phyloP scores from a whole-genome alignment of 2,329 filamentous ascomycete species.

The Colletotrichum karsti region DNA sequence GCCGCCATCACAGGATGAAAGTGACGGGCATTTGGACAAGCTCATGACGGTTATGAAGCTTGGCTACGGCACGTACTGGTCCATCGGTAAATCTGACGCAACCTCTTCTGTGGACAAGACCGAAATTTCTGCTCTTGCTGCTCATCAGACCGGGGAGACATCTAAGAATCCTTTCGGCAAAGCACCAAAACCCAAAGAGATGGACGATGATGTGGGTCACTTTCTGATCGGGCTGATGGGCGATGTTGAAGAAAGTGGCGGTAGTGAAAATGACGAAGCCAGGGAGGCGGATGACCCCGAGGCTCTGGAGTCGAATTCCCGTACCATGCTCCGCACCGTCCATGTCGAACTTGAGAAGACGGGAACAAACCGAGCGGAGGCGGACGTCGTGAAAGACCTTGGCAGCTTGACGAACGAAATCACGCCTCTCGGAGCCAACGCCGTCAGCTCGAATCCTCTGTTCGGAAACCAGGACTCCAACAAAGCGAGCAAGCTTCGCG shows the following conservation, averaged over 20 bases:
- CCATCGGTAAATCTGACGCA: constrained; percentile 33
- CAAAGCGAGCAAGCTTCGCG: constrained; percentile 67
- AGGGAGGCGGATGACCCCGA: constrained; percentile 39
- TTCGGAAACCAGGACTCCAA: constrained; percentile 60
- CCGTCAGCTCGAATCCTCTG: constrained; percentile 26
- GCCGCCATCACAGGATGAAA: constrained; percentile 31
- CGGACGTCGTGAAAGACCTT: constrained; percentile 55
- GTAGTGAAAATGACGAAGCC: constrained; percentile 40
- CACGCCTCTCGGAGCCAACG: constrained; percentile 23
- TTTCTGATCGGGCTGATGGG: constrained; percentile 77
- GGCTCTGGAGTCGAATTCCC: constrained; percentile 52
- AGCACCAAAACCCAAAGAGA: not conserved
- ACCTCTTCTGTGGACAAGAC: constrained; percentile 2
- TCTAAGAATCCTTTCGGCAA: not conserved
- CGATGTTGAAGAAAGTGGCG: constrained; percentile 60
- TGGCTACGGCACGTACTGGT: constrained; percentile 75
- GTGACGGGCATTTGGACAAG: constrained; percentile 57
- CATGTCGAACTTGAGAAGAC: constrained; percentile 68
- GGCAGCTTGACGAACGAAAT: constrained; percentile 23
- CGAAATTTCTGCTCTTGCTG: constrained; percentile 3
- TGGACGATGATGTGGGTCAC: constrained; percentile 44
- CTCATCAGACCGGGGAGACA: not conserved
- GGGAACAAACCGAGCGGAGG: constrained; percentile 48
- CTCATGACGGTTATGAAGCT: constrained; percentile 73
- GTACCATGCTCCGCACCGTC: constrained; percentile 71